These are phyloP conservation scores for Clonostachys rhizophaga DNA, from an alignment of 2,329 filamentous ascomycete genomes.

Conservation along the genomic window DNA sequence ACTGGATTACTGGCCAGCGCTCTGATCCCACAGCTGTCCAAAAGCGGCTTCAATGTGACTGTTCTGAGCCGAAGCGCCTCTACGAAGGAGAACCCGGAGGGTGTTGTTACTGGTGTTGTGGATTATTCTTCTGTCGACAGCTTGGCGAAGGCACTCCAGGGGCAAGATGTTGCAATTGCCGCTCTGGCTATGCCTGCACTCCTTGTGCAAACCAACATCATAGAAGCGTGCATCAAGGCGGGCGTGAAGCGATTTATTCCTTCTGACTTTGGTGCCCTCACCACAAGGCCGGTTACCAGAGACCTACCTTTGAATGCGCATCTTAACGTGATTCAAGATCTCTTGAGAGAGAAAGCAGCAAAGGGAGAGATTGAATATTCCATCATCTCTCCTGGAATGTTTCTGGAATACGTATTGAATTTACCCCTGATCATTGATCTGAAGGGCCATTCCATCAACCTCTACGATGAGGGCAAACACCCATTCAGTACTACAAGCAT, in stretches of 20 bases:
- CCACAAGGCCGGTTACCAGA: background rate
- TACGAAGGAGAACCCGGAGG: conserved; percentile 8
- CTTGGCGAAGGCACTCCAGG: conserved; percentile 39
- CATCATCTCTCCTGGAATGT: conserved; percentile 40
- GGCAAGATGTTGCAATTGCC: conserved; percentile 45
- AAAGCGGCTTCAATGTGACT: background rate
- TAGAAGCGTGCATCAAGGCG: conserved; percentile 48
- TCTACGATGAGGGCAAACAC: conserved; percentile 40
- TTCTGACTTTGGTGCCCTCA: conserved; percentile 37
- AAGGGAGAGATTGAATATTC: conserved; percentile 42
- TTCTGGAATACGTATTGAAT: conserved; percentile 47
- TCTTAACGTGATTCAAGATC: conserved; percentile 30
- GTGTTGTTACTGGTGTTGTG: conserved; percentile 5
- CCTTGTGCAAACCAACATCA: conserved; percentile 26
- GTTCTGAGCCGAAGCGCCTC: background rate
- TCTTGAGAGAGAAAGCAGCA: conserved; percentile 25
- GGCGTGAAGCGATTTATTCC: conserved; percentile 53
- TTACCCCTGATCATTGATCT: conserved; percentile 30
- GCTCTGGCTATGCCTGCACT: conserved; percentile 26
- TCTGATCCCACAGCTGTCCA: too few relatives aligned
- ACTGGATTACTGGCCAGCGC: too few relatives aligned
- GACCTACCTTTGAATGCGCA: conserved; percentile 37
- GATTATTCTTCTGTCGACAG: conserved; percentile 29
- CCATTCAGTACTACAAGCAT: conserved; percentile 36
- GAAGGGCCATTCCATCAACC: conserved; percentile 22